phyloP scores from a whole-genome alignment of 2,329 filamentous ascomycete species.

The Calonectria naviculata region DNA sequence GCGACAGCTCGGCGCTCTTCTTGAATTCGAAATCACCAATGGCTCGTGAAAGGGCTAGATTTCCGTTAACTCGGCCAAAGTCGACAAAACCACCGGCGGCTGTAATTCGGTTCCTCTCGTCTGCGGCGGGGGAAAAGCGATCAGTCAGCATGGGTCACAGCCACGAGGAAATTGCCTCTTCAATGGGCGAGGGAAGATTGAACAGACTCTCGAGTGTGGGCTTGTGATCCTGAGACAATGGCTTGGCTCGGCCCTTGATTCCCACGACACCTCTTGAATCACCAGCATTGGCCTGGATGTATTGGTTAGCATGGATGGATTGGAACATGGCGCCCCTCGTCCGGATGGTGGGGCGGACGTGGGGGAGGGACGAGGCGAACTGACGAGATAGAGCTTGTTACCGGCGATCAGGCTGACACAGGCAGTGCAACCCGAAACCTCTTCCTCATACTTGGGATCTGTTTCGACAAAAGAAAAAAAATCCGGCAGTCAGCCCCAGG shows the following conservation, averaged over 20 bases:
- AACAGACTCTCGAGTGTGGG: conserved; percentile 94
- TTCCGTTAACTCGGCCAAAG: conserved; percentile 98
- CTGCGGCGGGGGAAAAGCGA: conserved; percentile 55
- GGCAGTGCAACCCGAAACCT: conserved; percentile 97
- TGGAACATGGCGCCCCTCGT: conserved; percentile 25
- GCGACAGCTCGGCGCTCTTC: conserved; percentile 95
- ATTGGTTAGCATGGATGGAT: conserved; percentile 29
- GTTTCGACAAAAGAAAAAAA: conserved; percentile 29
- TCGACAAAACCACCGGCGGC: conserved; percentile 98
- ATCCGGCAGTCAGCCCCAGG: conserved; percentile 25
- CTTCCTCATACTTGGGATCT: conserved; percentile 98
- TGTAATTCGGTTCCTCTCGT: conserved; percentile 94
- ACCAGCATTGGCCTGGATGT: conserved; percentile 87
- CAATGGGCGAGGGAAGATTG: conserved; percentile 4
- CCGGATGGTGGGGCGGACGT: conserved; percentile 25
- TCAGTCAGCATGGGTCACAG: conserved; percentile 26
- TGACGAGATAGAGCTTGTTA: conserved; percentile 94
- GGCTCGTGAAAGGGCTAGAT: conserved; percentile 93
- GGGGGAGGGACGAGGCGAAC: conserved; percentile 53
- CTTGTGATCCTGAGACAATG: conserved; percentile 99
- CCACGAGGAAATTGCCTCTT: background rate
- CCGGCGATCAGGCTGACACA: conserved; percentile 90
- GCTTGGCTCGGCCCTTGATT: conserved; percentile 97
- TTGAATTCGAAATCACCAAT: conserved; percentile 99
- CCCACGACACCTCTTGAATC: conserved; percentile 96